These are phyloP conservation scores for Calonectria crousiana DNA, from an alignment of 2,329 filamentous ascomycete genomes.

Conservation along the genomic window DNA sequence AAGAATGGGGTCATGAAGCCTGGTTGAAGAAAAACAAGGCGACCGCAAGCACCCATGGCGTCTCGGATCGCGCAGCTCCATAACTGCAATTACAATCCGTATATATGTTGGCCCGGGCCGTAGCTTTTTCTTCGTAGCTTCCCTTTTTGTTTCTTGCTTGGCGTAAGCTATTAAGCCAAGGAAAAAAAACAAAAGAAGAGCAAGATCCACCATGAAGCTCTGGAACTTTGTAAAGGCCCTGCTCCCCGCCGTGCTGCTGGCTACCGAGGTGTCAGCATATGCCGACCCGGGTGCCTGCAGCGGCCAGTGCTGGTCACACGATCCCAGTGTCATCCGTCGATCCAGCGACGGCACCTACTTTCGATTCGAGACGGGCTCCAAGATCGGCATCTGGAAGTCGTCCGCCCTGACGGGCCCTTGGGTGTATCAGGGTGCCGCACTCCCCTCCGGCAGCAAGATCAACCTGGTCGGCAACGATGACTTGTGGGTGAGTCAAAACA, in stretches of 20 bases:
- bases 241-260: constrained; percentile 18
- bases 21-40: not conserved
- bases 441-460: constrained; percentile 55
- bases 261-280: constrained; percentile 51
- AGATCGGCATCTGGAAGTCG: constrained; percentile 55
- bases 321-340: constrained; percentile 54
- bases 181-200: not conserved
- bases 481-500: constrained; percentile 54
- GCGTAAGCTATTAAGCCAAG: not conserved
- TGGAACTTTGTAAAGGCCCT: constrained; percentile 24
- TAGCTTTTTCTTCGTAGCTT: not conserved
- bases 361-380: constrained; percentile 56
- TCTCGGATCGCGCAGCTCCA: not conserved
- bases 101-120: not conserved
- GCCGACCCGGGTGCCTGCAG: constrained; percentile 52
- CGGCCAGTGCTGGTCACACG: constrained; percentile 54
- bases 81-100: not conserved
- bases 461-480: constrained; percentile 54
- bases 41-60: not conserved
- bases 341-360: constrained; percentile 55
- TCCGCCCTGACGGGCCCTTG: constrained; percentile 55
- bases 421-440: constrained; percentile 55
- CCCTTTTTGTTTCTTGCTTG: not conserved
- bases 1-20: constrained; percentile 8
- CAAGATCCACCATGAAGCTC: constrained; percentile 23